phyloP scores from a whole-genome alignment of 331 rosid species.

The Arachis monticola region DNA sequence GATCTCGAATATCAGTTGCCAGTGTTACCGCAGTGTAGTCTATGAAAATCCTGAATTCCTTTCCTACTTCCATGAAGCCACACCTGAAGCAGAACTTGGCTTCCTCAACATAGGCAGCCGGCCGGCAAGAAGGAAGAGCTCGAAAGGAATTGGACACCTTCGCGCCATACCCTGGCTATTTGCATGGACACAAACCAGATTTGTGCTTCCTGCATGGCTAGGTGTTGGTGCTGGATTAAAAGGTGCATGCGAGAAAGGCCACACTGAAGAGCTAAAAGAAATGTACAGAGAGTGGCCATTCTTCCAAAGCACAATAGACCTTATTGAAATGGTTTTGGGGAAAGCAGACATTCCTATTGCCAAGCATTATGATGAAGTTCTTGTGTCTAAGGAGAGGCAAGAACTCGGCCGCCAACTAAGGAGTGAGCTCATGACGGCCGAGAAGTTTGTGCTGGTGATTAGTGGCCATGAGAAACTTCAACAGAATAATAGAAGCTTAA shows the following conservation, averaged over 20 bases:
- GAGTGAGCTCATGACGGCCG: slow-evolving; percentile 68
- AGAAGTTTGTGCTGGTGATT: slow-evolving; percentile 65
- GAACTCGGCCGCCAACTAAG: slow-evolving; percentile 69
- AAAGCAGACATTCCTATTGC: slow-evolving; percentile 90
- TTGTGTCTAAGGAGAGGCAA: slow-evolving; percentile 74
- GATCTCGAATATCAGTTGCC: slow-evolving; percentile 79
- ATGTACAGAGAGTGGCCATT: slow-evolving; percentile 97
- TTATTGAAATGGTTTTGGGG: slow-evolving; percentile 93
- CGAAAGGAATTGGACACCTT: slow-evolving; percentile 81
- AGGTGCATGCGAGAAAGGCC: slow-evolving; percentile 81
- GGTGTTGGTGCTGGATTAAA: slow-evolving; percentile 92
- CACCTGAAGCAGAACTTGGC: slow-evolving; percentile 98
- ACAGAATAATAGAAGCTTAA: slow-evolving; percentile 76
- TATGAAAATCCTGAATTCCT: slow-evolving; percentile 89
- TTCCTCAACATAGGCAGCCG: slow-evolving; percentile 97
- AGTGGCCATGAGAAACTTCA: slow-evolving; percentile 87
- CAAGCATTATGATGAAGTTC: slow-evolving; percentile 91
- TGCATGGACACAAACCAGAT: slow-evolving; percentile 96
- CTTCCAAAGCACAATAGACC: slow-evolving; percentile 85
- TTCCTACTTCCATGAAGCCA: slow-evolving; percentile 89
- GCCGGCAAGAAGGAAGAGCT: slow-evolving; percentile 82
- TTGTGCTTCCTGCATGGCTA: slow-evolving; percentile 96
- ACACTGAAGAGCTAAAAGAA: slow-evolving; percentile 75
- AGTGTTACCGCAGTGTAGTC: slow-evolving; percentile 75
- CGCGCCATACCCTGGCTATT: slow-evolving; percentile 96